Base-by-base conservation (phyloP, 495 filamentous ascomycete species). In the Penicillium manginii region DNA sequence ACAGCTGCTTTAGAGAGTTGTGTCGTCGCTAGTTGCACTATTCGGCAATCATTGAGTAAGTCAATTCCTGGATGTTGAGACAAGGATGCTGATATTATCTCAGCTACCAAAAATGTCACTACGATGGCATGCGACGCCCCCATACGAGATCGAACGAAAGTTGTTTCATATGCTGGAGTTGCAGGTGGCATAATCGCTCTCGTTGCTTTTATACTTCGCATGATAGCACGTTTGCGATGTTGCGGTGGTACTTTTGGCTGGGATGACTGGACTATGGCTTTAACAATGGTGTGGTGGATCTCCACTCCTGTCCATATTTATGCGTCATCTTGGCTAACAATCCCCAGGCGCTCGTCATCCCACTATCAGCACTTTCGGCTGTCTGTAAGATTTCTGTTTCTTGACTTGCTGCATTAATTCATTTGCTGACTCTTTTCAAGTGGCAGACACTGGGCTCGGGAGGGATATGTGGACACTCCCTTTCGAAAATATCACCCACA, bases 401-500 rank as follows among this genome's bases (percentile, higher is more conserved):
- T 35, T n/a, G 2, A 33, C n/a, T n/a, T 51, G 9, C 1, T 18
- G 8, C 4, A 19, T 3, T 51, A 2, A 15, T 37, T 26, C 4
- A 2, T 47, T 47, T 50, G 47, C n/a, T 19, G 8, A 33, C 11
- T 15, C 3, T 23, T 12, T 32, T 49, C 21, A 47, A 77, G 72
- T 74, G 63, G 72, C 72, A n/a, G 49, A 72, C 21, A 52, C 65
- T 37, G 80, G 81, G 8, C 61, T 78, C 11, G 76, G 80, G 1
- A 72, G 58, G 37, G 78, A 83, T 56, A 74, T 81, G 31, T 83
- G 78, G 78, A 69, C 72, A 11, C 62, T 83, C 18, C 70, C 77
- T 1, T 74, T 73, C 26, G 63, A 76, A n/a, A 70, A 82, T 43
- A 72, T 83, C 50, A 80, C 76, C 7, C 52, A 56, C 15, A 66